A percentile compares a stretch with the other conserved stretches of the same genome.
Evolutionary conservation across 352 stramenopile genomes (phyloP).

Genomic region (Pythium aquatile): DNA sequence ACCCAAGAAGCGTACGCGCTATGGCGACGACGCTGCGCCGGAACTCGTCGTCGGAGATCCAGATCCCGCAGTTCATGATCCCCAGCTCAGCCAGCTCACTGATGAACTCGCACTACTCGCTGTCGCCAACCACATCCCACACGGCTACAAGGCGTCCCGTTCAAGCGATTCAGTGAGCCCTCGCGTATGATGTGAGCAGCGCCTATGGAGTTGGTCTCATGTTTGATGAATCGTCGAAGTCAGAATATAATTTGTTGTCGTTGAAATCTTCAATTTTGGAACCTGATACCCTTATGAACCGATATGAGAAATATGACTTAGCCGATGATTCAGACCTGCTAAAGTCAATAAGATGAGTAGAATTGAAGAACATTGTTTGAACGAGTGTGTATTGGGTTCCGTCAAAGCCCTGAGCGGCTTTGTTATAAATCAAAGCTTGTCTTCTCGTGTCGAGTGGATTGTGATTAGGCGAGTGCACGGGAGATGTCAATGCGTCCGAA

Average conservation of each 20-base stretch:
- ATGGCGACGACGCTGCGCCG: constrained; percentile 9
- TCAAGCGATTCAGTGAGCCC: background rate
- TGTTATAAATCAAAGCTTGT: constrained; percentile 1
- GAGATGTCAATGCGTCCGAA: constrained; percentile 24
- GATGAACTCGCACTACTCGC: constrained; percentile 55
- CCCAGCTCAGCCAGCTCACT: constrained; percentile 47
- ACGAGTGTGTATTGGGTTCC: background rate
- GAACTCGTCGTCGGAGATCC: constrained; percentile 37
- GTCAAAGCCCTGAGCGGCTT: background rate
- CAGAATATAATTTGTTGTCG: too few species aligned
- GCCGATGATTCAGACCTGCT: background rate
- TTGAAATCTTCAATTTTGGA: background rate
- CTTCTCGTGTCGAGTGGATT: too few species aligned
- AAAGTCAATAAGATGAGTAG: background rate
- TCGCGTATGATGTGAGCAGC: background rate
- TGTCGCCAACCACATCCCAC: background rate
- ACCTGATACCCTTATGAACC: background rate
- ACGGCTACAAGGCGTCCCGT: background rate
- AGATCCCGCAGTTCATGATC: constrained; percentile 59
- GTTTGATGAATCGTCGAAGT: too few species aligned
- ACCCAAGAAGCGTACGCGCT: background rate
- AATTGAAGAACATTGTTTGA: background rate
- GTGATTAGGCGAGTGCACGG: constrained; percentile 4
- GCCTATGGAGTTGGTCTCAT: too few species aligned
- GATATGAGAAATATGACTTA: background rate